These are phyloP conservation scores for Acanthamoeba rhysodes DNA, from an alignment of 208 protist genomes.

Conservation along the genomic window DNA sequence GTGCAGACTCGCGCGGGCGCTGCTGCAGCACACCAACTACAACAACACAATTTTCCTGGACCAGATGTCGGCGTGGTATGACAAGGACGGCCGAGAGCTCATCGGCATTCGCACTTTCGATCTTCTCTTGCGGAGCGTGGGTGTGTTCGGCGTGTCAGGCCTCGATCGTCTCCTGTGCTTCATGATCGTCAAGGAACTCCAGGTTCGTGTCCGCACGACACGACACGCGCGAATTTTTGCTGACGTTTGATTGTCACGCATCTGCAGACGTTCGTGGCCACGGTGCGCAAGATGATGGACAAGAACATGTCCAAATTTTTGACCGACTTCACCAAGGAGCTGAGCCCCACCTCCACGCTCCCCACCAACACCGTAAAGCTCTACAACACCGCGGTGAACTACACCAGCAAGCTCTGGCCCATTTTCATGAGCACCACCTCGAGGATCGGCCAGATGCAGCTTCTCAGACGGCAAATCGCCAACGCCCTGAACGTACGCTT, in stretches of 20 bases:
- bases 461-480: constrained; percentile 94
- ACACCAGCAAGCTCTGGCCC: constrained; percentile 83
- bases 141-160: constrained; percentile 88
- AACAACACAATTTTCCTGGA: constrained; percentile 92
- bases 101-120: constrained; percentile 94
- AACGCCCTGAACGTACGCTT: constrained; percentile 92
- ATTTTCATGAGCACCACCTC: constrained; percentile 76
- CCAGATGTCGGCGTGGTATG: constrained; percentile 93
- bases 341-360: constrained; percentile 75
- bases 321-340: constrained; percentile 59
- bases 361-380: constrained; percentile 78
- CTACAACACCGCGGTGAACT: constrained; percentile 83
- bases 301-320: constrained; percentile 75
- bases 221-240: not conserved
- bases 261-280: not conserved
- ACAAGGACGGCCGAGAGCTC: constrained; percentile 87
- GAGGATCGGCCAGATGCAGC: constrained; percentile 88
- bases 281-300: constrained; percentile 34
- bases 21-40: constrained; percentile 93
- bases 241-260: not conserved
- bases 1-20: constrained; percentile 91
- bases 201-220: constrained; percentile 72
- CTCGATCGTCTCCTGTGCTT: constrained; percentile 94
- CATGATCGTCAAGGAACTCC: constrained; percentile 94
- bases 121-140: constrained; percentile 92